These are phyloP conservation scores for Chloranthus sessilifolius DNA, from an alignment of 164 flowering plant species.

Conservation along the genomic window DNA sequence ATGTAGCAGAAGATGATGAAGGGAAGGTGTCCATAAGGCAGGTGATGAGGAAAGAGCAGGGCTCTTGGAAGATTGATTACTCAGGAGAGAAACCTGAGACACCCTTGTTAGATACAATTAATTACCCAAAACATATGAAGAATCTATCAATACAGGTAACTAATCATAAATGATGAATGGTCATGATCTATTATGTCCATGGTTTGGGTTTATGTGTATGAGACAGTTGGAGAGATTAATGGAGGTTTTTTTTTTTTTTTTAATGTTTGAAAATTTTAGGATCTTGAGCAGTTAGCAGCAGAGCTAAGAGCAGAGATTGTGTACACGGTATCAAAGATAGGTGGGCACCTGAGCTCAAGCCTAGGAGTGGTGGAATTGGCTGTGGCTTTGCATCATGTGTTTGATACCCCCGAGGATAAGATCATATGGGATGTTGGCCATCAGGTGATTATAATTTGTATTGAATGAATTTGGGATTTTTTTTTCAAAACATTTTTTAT, in stretches of 20 bases:
- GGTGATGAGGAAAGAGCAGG: constrained; percentile 31
- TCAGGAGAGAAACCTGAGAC: constrained; percentile 65
- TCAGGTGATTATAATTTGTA: constrained; percentile 31
- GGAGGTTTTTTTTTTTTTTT: not conserved
- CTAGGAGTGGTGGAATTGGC: constrained; percentile 39
- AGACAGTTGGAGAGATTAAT: too few species aligned
- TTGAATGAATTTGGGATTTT: too few species aligned
- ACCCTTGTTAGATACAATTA: constrained; percentile 78
- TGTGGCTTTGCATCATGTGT: constrained; percentile 41
- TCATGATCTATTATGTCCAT: too few species aligned
- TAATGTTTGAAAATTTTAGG: constrained; percentile 22
- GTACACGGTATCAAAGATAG: constrained; percentile 32
- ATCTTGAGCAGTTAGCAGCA: constrained; percentile 23
- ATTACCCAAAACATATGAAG: constrained; percentile 79
- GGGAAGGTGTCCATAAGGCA: too few species aligned
- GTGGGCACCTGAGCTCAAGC: constrained; percentile 42
- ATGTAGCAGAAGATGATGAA: constrained; percentile 32
- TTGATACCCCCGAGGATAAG: constrained; percentile 34
- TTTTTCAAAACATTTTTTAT: too few species aligned
- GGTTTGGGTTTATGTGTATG: too few species aligned
- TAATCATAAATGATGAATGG: too few species aligned
- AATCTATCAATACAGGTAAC: constrained; percentile 61
- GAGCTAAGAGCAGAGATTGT: constrained; percentile 38
- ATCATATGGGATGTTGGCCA: constrained; percentile 11
- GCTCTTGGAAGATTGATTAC: constrained; percentile 53